Evolutionary conservation across 306 rosid genomes (phyloP).

Genomic region (Echinosophora koreensis): DNA sequence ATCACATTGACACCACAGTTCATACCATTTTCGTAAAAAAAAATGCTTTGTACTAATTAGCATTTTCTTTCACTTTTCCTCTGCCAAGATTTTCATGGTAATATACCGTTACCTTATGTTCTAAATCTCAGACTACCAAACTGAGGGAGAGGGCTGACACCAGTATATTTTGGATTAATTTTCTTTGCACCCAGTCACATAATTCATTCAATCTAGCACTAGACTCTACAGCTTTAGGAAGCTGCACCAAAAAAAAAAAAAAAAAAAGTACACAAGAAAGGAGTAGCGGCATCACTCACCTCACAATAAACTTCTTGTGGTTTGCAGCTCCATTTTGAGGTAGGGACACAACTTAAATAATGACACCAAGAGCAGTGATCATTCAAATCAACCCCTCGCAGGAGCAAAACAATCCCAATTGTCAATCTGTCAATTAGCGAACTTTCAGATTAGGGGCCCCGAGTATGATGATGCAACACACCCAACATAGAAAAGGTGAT

Average conservation of each 20-base stretch:
- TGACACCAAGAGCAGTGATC: constrained; percentile 69
- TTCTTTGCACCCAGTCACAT: constrained; percentile 2
- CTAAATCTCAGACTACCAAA: neutral
- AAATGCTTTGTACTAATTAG: no score
- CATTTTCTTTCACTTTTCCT: neutral
- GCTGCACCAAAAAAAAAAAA: neutral
- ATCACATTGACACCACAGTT: no score
- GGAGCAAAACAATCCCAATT: constrained; percentile 50
- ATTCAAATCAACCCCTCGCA: constrained; percentile 55
- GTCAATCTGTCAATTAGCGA: constrained; percentile 48
- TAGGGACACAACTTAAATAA: constrained; percentile 63
- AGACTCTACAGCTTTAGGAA: neutral
- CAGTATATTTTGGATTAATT: neutral
- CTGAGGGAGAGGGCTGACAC: neutral
- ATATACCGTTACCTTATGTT: neutral
- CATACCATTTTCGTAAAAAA: no score
- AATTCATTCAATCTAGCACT: neutral
- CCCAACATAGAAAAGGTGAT: neutral
- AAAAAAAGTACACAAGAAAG: constrained; percentile 13
- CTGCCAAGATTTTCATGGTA: neutral
- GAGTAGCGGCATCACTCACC: constrained; percentile 45
- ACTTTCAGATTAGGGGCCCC: constrained; percentile 15
- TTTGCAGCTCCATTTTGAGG: constrained; percentile 60
- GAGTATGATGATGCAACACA: neutral
- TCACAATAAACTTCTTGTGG: constrained; percentile 43